Base-by-base conservation (phyloP, 2,329 filamentous ascomycete species). In the Cladorrhinum sp. region DNA sequence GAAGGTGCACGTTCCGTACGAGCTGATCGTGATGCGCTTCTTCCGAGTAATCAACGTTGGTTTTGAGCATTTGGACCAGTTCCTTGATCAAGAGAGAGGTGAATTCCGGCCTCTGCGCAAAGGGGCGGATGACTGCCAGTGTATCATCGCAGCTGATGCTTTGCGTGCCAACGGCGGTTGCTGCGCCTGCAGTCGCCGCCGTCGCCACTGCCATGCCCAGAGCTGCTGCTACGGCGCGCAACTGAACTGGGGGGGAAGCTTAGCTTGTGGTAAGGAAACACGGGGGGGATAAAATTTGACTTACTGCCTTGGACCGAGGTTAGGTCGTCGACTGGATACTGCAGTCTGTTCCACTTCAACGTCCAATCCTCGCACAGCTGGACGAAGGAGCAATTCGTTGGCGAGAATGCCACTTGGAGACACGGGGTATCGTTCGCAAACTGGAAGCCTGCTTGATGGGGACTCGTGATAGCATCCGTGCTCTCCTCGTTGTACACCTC, bases 11-110 rank as follows among this genome's bases (percentile, higher is more conserved):
- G 68, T 95, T 93, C 62, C 87, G 81, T 65, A 95, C 83, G 33
- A 96, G 78, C 61, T 87, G 81, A 71, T 94, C 87, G 67, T 89
- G 85, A 50, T 85, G 82, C 1, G 85, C 78, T 62, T 96, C 91
- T 54, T 90, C 84, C 0, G 91, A 89, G 70, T 93, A 96, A 75
- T 98, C 94, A 53, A 93, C 85, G 55, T 87, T 86, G 28, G 91
- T 81, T 64, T 87, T 88, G 56, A 93, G 77, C 60, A 90, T 85
- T 46, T 84, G 81, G 57, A 91, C 86, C 12, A 92, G 78, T 65
- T 90, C 87, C 46, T 79, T 81, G 57, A 90, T 77, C 79, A 87
- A 86, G 61, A 86, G 80, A 48, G 81, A 79, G 57, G 85, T 77
- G 65, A 89, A 86, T 55, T 82, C 84, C 87, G 51, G 71, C 62